Percentiles rank a stretch among this genome's conserved stretches.
phyloP scores from a whole-genome alignment of 306 rosid genomes.

The Cucurbita pepo region DNA sequence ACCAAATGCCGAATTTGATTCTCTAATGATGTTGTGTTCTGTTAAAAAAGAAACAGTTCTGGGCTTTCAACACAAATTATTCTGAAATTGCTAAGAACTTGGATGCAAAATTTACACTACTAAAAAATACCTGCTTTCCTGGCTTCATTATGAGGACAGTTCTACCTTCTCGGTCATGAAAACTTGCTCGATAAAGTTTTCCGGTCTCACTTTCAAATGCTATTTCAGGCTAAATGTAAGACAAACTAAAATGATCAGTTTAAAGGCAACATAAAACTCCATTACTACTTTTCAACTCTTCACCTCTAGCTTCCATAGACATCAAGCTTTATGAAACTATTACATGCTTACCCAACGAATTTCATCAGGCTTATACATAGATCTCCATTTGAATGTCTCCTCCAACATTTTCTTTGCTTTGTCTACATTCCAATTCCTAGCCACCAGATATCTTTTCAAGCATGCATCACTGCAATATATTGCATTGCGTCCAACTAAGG shows the following conservation, averaged over 20 bases:
- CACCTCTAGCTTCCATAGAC: not conserved
- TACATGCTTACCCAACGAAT: slow-evolving; percentile 23
- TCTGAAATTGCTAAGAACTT: not conserved
- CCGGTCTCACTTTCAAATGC: slow-evolving; percentile 45
- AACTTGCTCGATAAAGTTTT: slow-evolving; percentile 59
- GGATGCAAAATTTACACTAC: not conserved
- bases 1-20: slow-evolving; percentile 66
- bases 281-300: not conserved
- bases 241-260: not conserved
- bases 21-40: slow-evolving; percentile 53
- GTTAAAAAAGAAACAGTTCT: slow-evolving; percentile 3
- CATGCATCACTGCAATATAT: slow-evolving; percentile 29
- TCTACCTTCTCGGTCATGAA: slow-evolving; percentile 58
- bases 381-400: slow-evolving; percentile 67
- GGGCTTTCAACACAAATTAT: not conserved
- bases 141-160: slow-evolving; percentile 31
- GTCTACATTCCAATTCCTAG: slow-evolving; percentile 25
- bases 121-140: slow-evolving; percentile 25
- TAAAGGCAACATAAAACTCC: not conserved
- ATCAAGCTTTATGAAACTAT: not conserved
- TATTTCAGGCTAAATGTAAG: slow-evolving; percentile 19
- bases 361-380: slow-evolving; percentile 46
- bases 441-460: slow-evolving; percentile 30
- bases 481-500: slow-evolving; percentile 13
- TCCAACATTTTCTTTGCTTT: slow-evolving; percentile 67